phyloP scores from a whole-genome alignment of 495 filamentous ascomycete species.

The Penicillium daleae region DNA sequence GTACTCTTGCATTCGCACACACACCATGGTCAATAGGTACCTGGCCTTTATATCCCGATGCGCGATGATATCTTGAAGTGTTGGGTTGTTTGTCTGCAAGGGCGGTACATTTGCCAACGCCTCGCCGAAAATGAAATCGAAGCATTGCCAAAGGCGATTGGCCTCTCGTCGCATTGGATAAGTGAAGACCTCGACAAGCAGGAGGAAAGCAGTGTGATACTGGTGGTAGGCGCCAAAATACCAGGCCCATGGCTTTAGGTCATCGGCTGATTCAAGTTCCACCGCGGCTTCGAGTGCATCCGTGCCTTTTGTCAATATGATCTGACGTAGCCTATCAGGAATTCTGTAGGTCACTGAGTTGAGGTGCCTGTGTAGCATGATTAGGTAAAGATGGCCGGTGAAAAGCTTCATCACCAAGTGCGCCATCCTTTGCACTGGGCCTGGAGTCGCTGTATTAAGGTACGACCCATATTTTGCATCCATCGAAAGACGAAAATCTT shows the following conservation, averaged over 20 bases:
- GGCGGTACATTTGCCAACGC: neutral
- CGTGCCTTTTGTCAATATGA: constrained; percentile 34
- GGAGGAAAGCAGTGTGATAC: neutral
- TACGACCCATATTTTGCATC: neutral
- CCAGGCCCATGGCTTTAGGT: neutral
- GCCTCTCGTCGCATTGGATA: constrained; percentile 1
- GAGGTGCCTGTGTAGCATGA: constrained; percentile 5
- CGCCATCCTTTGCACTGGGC: neutral
- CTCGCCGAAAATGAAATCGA: neutral
- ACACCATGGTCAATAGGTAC: neutral
- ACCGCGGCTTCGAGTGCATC: constrained; percentile 37
- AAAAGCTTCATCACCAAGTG: neutral
- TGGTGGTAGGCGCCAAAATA: constrained; percentile 1
- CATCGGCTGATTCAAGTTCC: constrained; percentile 31
- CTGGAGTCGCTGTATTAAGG: neutral
- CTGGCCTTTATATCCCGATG: neutral
- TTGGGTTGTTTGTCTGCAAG: neutral
- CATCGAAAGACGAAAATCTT: neutral
- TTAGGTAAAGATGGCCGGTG: constrained; percentile 17
- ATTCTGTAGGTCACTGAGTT: constrained; percentile 21
- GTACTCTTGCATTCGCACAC: neutral
- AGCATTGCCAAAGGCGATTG: neutral
- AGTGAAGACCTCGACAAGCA: neutral
- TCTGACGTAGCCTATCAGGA: constrained; percentile 33
- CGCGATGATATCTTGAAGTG: neutral